These are phyloP conservation scores for Protomyces inundatus DNA, from an alignment of 1,139 yeast genomes.

Conservation along the genomic window DNA sequence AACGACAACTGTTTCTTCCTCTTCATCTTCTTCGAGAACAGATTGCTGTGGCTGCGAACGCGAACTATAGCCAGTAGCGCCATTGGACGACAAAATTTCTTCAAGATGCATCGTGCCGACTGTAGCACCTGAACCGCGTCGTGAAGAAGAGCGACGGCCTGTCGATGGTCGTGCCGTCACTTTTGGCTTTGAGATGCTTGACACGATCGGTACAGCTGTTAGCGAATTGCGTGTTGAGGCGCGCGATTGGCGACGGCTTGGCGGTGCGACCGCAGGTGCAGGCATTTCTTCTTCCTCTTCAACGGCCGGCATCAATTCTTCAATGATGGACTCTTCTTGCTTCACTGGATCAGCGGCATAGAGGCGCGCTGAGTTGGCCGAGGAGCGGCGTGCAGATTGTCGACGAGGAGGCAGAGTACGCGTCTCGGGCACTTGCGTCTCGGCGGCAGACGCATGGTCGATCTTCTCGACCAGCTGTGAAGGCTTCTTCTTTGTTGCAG, in stretches of 20 bases:
- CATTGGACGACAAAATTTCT: background rate
- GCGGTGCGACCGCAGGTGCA: too few species aligned
- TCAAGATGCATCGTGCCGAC: background rate
- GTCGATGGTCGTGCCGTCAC: background rate
- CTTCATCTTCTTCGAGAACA: background rate
- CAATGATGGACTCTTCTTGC: background rate
- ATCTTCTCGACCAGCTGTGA: too few species aligned
- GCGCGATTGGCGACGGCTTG: background rate
- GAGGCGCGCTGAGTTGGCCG: background rate
- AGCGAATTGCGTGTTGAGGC: background rate
- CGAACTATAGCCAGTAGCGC: background rate
- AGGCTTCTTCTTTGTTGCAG: background rate
- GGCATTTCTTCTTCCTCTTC: background rate
- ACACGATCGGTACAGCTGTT: background rate
- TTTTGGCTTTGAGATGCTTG: background rate
- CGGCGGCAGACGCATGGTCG: too few species aligned
- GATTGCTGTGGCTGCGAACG: background rate
- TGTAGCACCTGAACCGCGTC: background rate
- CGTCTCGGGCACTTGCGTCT: too few species aligned
- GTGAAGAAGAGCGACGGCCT: background rate
- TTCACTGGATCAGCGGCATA: background rate
- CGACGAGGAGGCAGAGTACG: background rate
- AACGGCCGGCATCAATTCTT: background rate
- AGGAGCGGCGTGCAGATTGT: background rate
- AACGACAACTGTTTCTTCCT: background rate